Percentiles rank a stretch among this genome's conserved stretches.
Evolutionary conservation across 495 filamentous ascomycete genomes (phyloP).

Genomic region (Tuber umbilicatum): DNA sequence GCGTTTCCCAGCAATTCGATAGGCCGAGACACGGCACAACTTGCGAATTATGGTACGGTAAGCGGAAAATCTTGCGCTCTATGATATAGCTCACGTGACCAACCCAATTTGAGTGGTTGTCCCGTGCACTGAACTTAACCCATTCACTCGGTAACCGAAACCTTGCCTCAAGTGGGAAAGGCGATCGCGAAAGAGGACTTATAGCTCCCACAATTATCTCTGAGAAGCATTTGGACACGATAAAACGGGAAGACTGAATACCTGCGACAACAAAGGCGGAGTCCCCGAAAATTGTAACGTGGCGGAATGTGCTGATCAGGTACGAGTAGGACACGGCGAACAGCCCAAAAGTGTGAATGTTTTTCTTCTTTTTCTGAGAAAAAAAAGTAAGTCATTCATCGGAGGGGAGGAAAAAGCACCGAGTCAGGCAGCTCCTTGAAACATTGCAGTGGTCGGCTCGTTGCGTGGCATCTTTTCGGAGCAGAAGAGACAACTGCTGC

Average conservation of each 20-base stretch:
- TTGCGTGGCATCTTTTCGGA: slow-evolving; percentile 1
- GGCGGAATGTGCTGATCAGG: not conserved
- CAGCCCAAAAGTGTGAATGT: not conserved
- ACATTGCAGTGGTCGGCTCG: not conserved
- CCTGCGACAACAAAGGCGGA: not conserved
- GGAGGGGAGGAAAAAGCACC: not conserved
- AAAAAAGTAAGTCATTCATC: not conserved
- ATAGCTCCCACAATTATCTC: not conserved
- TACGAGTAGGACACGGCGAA: not conserved
- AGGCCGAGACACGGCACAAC: not conserved
- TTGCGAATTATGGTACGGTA: too few species aligned
- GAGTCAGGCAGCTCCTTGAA: not conserved
- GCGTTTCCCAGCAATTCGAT: not conserved
- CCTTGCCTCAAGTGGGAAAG: not conserved
- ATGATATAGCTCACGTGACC: not conserved
- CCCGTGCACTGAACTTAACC: not conserved
- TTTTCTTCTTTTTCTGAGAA: not conserved
- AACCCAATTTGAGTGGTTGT: not conserved
- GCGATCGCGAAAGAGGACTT: not conserved
- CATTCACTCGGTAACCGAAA: not conserved
- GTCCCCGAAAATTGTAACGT: not conserved
- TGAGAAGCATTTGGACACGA: not conserved
- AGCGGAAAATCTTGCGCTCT: not conserved
- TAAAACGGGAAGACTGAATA: not conserved
- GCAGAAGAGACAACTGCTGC: not conserved